Evolutionary conservation across 148 eudicot genomes (phyloP).

Genomic region (Fagopyrum esculentum): DNA sequence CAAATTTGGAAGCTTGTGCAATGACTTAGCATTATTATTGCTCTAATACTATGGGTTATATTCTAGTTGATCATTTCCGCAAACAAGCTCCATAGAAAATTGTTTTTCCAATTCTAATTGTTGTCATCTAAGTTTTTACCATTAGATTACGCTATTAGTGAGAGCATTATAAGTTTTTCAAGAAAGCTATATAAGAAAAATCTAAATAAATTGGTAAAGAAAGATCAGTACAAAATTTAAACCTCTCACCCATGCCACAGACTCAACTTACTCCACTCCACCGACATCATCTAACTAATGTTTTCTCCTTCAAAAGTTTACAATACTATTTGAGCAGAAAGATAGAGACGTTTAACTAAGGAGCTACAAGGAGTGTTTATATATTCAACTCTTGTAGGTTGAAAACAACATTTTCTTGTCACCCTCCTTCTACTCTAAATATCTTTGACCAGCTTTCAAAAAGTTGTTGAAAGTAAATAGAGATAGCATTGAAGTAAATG

Average conservation of each 20-base stretch:
- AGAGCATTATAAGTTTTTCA: background rate
- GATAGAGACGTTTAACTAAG: background rate
- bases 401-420: background rate
- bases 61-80: background rate
- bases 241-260: conserved; percentile 1
- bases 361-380: background rate
- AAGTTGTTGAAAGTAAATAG: background rate
- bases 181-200: background rate
- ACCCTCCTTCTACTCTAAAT: background rate
- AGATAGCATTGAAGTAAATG: background rate
- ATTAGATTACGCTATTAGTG: background rate
- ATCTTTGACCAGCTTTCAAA: background rate
- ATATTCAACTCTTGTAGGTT: background rate
- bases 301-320: background rate
- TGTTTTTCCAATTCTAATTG: background rate
- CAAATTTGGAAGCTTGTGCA: background rate
- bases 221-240: background rate
- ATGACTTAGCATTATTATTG: background rate
- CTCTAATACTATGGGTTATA: background rate
- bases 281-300: background rate
- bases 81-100: background rate
- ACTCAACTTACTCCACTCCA: background rate
- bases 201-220: background rate
- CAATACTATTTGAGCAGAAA: background rate
- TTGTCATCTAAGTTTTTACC: background rate